phyloP scores from a whole-genome alignment of 176 grass and related monocot species.

The Typha latifolia region DNA sequence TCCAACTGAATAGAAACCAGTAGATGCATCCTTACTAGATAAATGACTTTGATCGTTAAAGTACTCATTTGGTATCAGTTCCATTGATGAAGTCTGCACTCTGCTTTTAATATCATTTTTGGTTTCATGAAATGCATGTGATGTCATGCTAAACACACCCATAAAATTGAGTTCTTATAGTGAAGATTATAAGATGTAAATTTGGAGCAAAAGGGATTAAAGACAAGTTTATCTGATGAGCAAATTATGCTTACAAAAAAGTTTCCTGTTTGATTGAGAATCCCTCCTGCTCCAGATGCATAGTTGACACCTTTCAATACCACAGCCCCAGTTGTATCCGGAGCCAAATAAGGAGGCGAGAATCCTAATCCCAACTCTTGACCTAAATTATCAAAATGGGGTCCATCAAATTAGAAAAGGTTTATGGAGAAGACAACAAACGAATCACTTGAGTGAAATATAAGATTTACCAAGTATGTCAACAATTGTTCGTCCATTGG shows the following conservation, averaged over 20 bases:
- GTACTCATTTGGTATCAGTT: too few relatives aligned
- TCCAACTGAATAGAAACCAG: background rate
- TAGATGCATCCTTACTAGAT: too few relatives aligned
- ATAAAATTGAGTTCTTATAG: background rate
- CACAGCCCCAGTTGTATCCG: slow-evolving; percentile 39
- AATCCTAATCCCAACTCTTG: slow-evolving; percentile 48
- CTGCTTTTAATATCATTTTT: too few relatives aligned
- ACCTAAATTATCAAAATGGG: slow-evolving; percentile 18
- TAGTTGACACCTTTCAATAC: slow-evolving; percentile 70
- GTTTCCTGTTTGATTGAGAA: slow-evolving; percentile 68
- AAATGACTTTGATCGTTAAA: too few relatives aligned
- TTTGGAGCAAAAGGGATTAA: background rate
- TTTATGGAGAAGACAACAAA: background rate
- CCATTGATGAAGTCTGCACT: too few relatives aligned
- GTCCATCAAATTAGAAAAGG: background rate
- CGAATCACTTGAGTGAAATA: background rate
- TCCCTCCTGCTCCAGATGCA: slow-evolving; percentile 74
- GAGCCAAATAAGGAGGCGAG: slow-evolving; percentile 56
- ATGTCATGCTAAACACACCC: too few relatives aligned
- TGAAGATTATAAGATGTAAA: background rate
- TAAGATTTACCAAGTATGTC: slow-evolving; percentile 50
- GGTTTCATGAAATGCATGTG: too few relatives aligned
- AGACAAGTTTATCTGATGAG: background rate
- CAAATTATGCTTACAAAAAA: slow-evolving; percentile 55
- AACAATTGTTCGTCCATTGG: slow-evolving; percentile 64